A percentile compares a stretch with the other conserved stretches of the same genome.
Evolutionary conservation across 2,329 filamentous ascomycete species (phyloP).

Genomic region (Grosmannia huntii): DNA sequence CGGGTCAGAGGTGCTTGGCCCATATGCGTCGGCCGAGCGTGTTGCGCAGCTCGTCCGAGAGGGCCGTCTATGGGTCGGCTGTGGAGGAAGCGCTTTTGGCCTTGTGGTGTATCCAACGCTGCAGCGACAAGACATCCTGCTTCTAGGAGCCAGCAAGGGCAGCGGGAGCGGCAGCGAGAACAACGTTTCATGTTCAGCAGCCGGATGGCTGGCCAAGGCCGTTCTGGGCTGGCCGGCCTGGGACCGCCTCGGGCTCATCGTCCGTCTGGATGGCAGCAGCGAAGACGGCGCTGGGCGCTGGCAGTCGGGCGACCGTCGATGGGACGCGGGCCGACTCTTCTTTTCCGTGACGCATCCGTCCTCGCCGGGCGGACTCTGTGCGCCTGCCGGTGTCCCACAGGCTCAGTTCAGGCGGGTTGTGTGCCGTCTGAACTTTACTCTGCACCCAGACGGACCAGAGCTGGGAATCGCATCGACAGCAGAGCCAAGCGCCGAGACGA

Average conservation of each 20-base stretch:
- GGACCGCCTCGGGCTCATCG: constrained; percentile 1
- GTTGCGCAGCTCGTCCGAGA: constrained; percentile 9
- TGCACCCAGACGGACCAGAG: neutral
- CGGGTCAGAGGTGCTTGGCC: neutral
- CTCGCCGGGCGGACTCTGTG: constrained; percentile 6
- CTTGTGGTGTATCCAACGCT: constrained; percentile 5
- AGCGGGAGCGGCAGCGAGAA: neutral
- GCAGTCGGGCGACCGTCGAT: neutral
- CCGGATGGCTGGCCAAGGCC: neutral
- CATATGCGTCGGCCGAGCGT: constrained; percentile 4
- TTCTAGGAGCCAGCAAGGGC: neutral
- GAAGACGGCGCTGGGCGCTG: neutral
- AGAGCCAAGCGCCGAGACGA: neutral
- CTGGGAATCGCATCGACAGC: neutral
- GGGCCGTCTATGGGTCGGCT: constrained; percentile 10
- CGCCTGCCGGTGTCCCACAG: constrained; percentile 7
- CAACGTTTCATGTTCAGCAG: neutral
- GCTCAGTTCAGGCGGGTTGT: constrained; percentile 7
- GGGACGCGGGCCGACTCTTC: neutral
- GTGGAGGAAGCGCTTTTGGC: constrained; percentile 4
- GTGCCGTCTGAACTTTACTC: constrained; percentile 7
- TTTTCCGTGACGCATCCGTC: constrained; percentile 7
- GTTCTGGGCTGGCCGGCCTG: constrained; percentile 1
- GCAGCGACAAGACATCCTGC: neutral
- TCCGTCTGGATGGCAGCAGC: neutral